Evolutionary conservation across 345 rosid genomes (phyloP).

Genomic region (Gossypium bickii): DNA sequence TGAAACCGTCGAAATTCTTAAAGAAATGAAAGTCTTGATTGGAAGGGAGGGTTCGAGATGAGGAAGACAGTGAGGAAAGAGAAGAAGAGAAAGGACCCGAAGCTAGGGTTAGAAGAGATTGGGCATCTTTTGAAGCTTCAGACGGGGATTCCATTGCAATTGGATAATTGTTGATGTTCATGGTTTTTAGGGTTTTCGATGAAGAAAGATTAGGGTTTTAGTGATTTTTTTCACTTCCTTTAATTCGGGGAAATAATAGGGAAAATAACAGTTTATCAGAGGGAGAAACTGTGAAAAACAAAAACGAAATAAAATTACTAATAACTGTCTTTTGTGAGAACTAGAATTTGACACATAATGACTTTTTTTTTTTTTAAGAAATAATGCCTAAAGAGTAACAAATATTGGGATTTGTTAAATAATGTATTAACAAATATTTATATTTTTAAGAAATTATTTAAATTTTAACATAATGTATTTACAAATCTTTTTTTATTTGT

Average conservation of each 20-base stretch:
- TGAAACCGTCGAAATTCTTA: slow-evolving; percentile 71
- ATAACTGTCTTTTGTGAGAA: no score
- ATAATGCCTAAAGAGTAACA: no score
- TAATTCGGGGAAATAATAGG: background rate
- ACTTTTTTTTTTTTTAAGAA: no score
- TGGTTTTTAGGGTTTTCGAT: slow-evolving; percentile 14
- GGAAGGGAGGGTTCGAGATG: slow-evolving; percentile 53
- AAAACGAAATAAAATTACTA: no score
- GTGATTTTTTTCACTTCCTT: background rate
- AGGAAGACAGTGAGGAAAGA: slow-evolving; percentile 41
- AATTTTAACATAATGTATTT: no score
- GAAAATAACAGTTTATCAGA: no score
- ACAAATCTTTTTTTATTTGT: no score
- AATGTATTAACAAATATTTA: no score
- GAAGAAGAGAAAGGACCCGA: slow-evolving; percentile 42
- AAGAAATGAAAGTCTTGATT: slow-evolving; percentile 75
- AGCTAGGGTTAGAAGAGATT: slow-evolving; percentile 36
- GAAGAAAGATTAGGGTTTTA: background rate
- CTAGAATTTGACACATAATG: no score
- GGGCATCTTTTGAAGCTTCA: slow-evolving; percentile 20
- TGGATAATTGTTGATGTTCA: slow-evolving; percentile 21
- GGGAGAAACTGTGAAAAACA: no score
- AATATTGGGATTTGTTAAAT: no score
- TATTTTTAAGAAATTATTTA: no score
- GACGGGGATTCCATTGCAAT: slow-evolving; percentile 25